Evolutionary conservation across 192 early-diverging fungal genomes (phyloP).

Genomic region (Borealophlyctis nickersoniae): DNA sequence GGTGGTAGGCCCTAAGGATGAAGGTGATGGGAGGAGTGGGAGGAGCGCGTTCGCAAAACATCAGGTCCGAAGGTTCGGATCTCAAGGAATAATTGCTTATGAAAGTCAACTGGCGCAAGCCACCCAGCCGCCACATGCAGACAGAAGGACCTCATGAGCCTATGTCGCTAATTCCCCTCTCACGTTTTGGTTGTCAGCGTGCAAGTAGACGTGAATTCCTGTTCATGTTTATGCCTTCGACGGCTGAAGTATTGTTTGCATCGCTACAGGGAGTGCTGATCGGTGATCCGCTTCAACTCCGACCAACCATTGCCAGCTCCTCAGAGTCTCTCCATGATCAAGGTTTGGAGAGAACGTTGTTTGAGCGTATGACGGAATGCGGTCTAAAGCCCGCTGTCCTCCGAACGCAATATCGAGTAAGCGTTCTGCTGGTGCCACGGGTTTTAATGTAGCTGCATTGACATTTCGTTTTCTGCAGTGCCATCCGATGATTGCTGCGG

Average conservation of each 20-base stretch:
- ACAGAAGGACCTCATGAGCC: slow-evolving; percentile 89
- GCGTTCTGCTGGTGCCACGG: slow-evolving; percentile 15
- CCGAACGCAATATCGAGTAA: slow-evolving; percentile 63
- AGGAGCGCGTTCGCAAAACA: too few species aligned
- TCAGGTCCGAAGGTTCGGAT: too few species aligned
- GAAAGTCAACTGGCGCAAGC: too few species aligned
- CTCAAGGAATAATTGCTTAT: too few species aligned
- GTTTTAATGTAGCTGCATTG: slow-evolving; percentile 1
- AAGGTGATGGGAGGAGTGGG: too few species aligned
- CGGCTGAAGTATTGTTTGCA: too few species aligned
- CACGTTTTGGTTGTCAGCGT: slow-evolving; percentile 53
- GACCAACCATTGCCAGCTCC: slow-evolving; percentile 78
- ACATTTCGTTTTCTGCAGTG: slow-evolving; percentile 33
- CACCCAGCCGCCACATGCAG: slow-evolving; percentile 34
- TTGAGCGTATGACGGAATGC: slow-evolving; percentile 67
- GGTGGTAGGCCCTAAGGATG: too few species aligned
- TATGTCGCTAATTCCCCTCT: slow-evolving; percentile 77
- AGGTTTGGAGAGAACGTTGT: slow-evolving; percentile 80
- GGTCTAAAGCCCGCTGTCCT: slow-evolving; percentile 56
- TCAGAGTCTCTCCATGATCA: slow-evolving; percentile 39
- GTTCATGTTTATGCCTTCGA: too few species aligned
- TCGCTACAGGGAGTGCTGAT: too few species aligned
- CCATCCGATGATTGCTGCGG: slow-evolving; percentile 58
- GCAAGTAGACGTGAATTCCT: too few species aligned
- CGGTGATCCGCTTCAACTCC: slow-evolving; percentile 85